Percentiles rank a stretch among this genome's conserved stretches.
Evolutionary conservation across 768 basidiomycete species (phyloP).

Genomic region (Suillus clintonianus): DNA sequence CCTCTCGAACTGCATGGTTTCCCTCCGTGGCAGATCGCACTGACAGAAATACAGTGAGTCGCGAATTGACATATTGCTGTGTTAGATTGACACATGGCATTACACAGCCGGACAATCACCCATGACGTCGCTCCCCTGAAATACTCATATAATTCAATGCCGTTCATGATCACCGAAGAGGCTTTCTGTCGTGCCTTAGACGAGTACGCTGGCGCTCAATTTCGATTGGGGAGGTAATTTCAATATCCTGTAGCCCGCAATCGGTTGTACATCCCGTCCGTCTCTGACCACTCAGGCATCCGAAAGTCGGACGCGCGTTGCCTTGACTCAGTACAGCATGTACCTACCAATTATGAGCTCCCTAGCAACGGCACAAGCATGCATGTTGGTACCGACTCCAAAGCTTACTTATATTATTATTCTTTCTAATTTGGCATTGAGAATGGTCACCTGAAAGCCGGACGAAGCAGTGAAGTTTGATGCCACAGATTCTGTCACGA

Average conservation of each 20-base stretch:
- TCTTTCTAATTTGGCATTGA: neutral
- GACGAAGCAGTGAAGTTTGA: neutral
- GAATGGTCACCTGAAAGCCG: neutral
- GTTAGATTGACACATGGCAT: neutral
- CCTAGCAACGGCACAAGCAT: neutral
- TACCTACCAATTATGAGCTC: neutral
- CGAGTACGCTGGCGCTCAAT: slow-evolving; percentile 71
- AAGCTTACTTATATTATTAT: neutral
- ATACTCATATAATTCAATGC: no score
- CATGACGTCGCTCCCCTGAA: slow-evolving; percentile 9
- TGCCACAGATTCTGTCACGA: no score
- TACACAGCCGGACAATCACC: slow-evolving; percentile 22
- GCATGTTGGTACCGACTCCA: neutral
- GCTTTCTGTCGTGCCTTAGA: slow-evolving; percentile 73
- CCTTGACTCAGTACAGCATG: neutral
- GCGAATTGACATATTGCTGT: neutral
- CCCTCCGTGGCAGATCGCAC: slow-evolving; percentile 83
- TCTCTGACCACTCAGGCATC: neutral
- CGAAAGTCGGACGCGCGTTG: neutral
- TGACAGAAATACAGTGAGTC: slow-evolving; percentile 79
- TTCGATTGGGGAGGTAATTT: slow-evolving; percentile 73
- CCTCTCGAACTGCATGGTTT: slow-evolving; percentile 74
- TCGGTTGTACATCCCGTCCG: neutral
- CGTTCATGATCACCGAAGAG: slow-evolving; percentile 45
- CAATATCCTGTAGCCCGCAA: neutral